Evolutionary conservation across 1,284 basidiomycete species (phyloP).

Genomic region (Cystobasidiaceae sp.): DNA sequence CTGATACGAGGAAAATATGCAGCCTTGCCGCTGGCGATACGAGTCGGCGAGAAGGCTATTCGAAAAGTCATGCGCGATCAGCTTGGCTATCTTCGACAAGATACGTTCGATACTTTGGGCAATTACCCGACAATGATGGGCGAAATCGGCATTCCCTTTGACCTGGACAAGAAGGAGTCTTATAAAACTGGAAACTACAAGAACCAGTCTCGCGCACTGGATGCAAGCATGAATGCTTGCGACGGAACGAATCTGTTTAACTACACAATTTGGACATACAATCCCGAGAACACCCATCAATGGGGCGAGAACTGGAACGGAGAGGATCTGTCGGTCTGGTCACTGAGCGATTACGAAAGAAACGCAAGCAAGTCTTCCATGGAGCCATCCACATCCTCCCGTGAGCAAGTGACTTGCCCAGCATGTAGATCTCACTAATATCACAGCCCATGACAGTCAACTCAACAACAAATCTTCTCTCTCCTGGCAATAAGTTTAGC

Average conservation of each 20-base stretch:
- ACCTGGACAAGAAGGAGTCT: conserved; percentile 66
- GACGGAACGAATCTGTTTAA: conserved; percentile 78
- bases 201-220: conserved; percentile 75
- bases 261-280: conserved; percentile 90
- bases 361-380: background rate
- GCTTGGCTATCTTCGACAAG: conserved; percentile 69
- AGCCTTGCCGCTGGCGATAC: conserved; percentile 52
- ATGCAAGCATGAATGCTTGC: conserved; percentile 81
- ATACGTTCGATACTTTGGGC: conserved; percentile 56
- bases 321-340: conserved; percentile 87
- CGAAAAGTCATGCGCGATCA: conserved; percentile 77
- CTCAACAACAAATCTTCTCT: conserved; percentile 8
- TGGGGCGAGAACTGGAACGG: conserved; percentile 97
- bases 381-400: too few species aligned
- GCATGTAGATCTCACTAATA: too few species aligned
- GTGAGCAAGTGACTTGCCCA: too few species aligned
- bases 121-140: conserved; percentile 89
- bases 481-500: background rate
- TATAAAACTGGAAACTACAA: conserved; percentile 41
- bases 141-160: conserved; percentile 88
- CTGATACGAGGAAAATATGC: conserved; percentile 79
- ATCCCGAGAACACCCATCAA: conserved; percentile 63
- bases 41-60: conserved; percentile 74
- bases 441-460: too few species aligned
- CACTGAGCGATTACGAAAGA: conserved; percentile 58